Conservation (phyloP, 2,329 filamentous ascomycete genomes). For the Xylariaceae sp. region DNA sequence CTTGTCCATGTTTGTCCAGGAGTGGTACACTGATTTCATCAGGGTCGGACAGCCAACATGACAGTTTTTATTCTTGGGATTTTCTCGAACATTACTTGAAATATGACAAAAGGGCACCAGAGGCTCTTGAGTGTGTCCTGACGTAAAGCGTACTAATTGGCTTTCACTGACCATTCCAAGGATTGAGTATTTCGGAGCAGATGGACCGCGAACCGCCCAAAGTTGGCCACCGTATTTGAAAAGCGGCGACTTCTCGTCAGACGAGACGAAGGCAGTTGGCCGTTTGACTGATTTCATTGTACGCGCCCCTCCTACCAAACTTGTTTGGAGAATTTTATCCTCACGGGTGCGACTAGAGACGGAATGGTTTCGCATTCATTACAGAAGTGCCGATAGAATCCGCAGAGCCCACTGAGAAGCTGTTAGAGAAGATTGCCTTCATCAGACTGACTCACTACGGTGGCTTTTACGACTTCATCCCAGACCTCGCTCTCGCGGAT, state of each 20-base stretch:
- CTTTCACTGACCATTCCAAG: slow-evolving; percentile 13
- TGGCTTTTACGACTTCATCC: slow-evolving; percentile 78
- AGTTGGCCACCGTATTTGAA: slow-evolving; percentile 58
- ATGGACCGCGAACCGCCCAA: slow-evolving; percentile 39
- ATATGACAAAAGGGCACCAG: slow-evolving; percentile 36
- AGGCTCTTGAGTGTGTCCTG: slow-evolving; percentile 38
- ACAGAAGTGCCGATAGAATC: slow-evolving; percentile 64
- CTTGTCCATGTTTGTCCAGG: not conserved
- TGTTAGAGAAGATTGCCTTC: slow-evolving; percentile 81
- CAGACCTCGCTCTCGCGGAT: slow-evolving; percentile 84
- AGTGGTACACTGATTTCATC: slow-evolving; percentile 14
- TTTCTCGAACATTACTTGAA: slow-evolving; percentile 58
- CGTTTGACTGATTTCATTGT: slow-evolving; percentile 67
- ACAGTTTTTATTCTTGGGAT: slow-evolving; percentile 66
- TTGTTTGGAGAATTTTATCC: slow-evolving; percentile 1
- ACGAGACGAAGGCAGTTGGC: slow-evolving; percentile 57
- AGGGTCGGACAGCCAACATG: slow-evolving; percentile 71
- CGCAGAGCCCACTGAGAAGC: slow-evolving; percentile 70
- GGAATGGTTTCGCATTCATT: slow-evolving; percentile 78
- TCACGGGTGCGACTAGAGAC: slow-evolving; percentile 51
- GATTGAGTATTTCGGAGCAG: slow-evolving; percentile 33
- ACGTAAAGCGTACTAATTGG: not conserved
- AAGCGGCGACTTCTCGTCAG: slow-evolving; percentile 63
- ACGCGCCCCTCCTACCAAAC: slow-evolving; percentile 5
- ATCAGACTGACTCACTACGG: slow-evolving; percentile 93